Evolutionary conservation across 495 filamentous ascomycete species (phyloP).

Genomic region (Bacidia rubella): DNA sequence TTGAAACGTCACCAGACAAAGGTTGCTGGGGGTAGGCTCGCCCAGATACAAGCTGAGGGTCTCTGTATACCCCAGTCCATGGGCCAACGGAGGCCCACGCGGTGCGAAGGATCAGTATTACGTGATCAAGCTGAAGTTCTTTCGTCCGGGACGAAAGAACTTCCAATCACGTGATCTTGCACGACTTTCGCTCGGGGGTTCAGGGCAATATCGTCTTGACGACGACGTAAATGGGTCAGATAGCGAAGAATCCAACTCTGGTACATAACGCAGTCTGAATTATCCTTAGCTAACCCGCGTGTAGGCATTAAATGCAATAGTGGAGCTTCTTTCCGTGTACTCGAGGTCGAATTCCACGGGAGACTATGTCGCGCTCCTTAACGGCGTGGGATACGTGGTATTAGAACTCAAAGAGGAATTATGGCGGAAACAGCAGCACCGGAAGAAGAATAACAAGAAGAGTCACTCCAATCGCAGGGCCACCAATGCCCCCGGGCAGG

Average conservation of each 20-base stretch:
- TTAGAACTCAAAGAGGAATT: not conserved
- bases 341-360: not conserved
- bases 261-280: not conserved
- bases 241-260: not conserved
- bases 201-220: not conserved
- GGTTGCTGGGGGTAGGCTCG: not conserved
- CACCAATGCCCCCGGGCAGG: not conserved
- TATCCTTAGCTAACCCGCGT: not conserved
- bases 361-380: not conserved
- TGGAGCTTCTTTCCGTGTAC: not conserved
- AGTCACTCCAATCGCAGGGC: not conserved
- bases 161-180: not conserved
- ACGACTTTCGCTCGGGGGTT: not conserved
- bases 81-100: not conserved
- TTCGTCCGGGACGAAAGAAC: not conserved
- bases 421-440: not conserved
- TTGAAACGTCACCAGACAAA: not conserved
- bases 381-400: not conserved
- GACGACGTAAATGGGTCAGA: not conserved
- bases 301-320: not conserved
- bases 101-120: not conserved
- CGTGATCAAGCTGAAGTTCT: not conserved
- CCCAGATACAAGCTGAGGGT: not conserved
- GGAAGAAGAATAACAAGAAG: not conserved
- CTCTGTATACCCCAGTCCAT: not conserved